A percentile compares a stretch with the other conserved stretches of the same genome.
These are phyloP conservation scores for Didymella arachidicola DNA, from an alignment of 2,329 filamentous ascomycete genomes.

Conservation along the genomic window DNA sequence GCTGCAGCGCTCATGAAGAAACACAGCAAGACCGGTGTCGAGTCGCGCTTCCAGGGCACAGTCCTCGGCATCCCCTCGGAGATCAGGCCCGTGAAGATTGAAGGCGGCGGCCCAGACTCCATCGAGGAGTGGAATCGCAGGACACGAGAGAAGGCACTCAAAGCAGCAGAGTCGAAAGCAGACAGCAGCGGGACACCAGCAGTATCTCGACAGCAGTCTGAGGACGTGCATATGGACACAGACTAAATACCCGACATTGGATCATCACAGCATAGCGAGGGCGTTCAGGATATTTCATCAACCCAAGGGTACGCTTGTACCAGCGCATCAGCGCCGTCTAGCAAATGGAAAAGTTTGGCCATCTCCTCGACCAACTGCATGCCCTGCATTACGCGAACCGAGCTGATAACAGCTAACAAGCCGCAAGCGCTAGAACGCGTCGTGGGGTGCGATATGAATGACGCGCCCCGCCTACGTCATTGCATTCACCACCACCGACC, in stretches of 20 bases:
- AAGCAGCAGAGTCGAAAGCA: slow-evolving; percentile 32
- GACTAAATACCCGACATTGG: slow-evolving; percentile 26
- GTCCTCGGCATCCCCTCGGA: slow-evolving; percentile 79
- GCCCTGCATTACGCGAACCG: slow-evolving; percentile 17
- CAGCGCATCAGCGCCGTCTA: slow-evolving; percentile 11
- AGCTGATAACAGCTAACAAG: slow-evolving; percentile 22
- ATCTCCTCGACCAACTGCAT: slow-evolving; percentile 3
- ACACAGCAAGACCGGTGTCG: slow-evolving; percentile 86
- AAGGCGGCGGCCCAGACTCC: slow-evolving; percentile 75
- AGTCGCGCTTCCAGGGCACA: slow-evolving; percentile 84
- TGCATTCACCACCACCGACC: slow-evolving; percentile 11
- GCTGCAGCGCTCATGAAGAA: slow-evolving; percentile 82
- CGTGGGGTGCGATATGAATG: slow-evolving; percentile 32
- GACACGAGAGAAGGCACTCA: slow-evolving; percentile 41
- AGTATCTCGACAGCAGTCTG: slow-evolving; percentile 29
- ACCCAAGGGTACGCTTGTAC: not conserved
- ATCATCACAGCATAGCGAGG: slow-evolving; percentile 46
- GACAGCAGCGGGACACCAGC: slow-evolving; percentile 32
- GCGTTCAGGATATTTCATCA: slow-evolving; percentile 35
- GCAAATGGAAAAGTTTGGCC: slow-evolving; percentile 10
- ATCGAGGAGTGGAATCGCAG: slow-evolving; percentile 69
- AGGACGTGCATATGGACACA: slow-evolving; percentile 39
- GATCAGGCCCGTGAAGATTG: slow-evolving; percentile 74
- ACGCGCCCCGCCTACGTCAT: slow-evolving; percentile 46
- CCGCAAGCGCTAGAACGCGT: slow-evolving; percentile 17